These are phyloP conservation scores for Dactylellina leptospora DNA, from an alignment of 2,329 filamentous ascomycete species.

Conservation along the genomic window DNA sequence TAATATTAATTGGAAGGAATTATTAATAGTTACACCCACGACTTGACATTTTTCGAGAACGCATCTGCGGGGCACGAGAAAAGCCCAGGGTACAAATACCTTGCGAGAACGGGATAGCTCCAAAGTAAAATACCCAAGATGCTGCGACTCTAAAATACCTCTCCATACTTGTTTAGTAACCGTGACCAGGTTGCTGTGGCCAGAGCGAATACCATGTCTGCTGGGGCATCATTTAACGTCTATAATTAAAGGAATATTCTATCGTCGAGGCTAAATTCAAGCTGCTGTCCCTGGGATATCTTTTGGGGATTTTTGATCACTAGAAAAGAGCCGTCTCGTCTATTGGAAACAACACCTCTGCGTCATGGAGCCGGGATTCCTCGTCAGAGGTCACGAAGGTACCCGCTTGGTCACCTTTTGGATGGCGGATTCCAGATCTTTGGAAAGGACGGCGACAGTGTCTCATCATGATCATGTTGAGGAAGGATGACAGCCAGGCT, in stretches of 20 bases:
- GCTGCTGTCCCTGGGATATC: constrained; percentile 25
- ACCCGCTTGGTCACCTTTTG: not conserved
- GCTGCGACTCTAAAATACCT: constrained; percentile 20
- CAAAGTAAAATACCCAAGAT: constrained; percentile 9
- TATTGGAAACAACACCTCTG: constrained; percentile 48
- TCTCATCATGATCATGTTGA: constrained; percentile 22
- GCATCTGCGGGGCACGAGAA: constrained; percentile 24
- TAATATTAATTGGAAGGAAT: constrained; percentile 20
- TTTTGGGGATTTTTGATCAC: constrained; percentile 1
- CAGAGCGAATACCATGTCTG: not conserved
- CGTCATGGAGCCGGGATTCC: constrained; percentile 38
- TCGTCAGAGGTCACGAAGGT: constrained; percentile 39
- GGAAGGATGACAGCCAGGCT: not conserved
- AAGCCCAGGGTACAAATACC: constrained; percentile 25
- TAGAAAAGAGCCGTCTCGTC: constrained; percentile 31
- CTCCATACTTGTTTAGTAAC: constrained; percentile 24
- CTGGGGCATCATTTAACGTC: constrained; percentile 9
- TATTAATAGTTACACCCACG: constrained; percentile 44
- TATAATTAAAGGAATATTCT: constrained; percentile 49
- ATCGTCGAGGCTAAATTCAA: constrained; percentile 49
- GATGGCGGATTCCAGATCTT: not conserved
- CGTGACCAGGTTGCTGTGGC: constrained; percentile 9
- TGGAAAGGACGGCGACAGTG: not conserved
- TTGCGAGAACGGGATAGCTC: constrained; percentile 39
- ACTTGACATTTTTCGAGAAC: constrained; percentile 45